phyloP scores from a whole-genome alignment of 306 rosid genomes.

The Lagenaria siceraria region DNA sequence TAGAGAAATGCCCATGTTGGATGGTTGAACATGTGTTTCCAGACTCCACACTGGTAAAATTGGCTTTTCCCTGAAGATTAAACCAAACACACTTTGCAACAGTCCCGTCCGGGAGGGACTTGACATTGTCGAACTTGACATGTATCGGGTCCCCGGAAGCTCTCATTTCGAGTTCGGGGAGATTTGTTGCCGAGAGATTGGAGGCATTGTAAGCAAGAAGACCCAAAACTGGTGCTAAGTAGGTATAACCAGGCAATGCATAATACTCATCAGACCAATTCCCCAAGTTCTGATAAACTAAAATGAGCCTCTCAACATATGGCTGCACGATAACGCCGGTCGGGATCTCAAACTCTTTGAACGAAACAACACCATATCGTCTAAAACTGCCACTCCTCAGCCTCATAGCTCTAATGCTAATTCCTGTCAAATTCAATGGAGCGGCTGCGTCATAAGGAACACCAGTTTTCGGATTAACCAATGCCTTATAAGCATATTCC shows the following conservation, averaged over 20 bases:
- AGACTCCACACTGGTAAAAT: conserved; percentile 41
- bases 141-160: conserved; percentile 35
- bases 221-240: conserved; percentile 74
- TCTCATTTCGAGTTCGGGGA: conserved; percentile 28
- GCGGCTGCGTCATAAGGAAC: conserved; percentile 25
- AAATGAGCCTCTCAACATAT: conserved; percentile 69
- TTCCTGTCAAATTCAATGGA: conserved; percentile 43
- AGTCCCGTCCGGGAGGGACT: conserved; percentile 32
- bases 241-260: conserved; percentile 43
- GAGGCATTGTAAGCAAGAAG: conserved; percentile 65
- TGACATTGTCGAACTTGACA: conserved; percentile 39
- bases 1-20: conserved; percentile 81
- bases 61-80: conserved; percentile 35
- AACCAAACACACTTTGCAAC: conserved; percentile 54
- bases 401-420: conserved; percentile 43
- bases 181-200: conserved; percentile 43
- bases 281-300: conserved; percentile 82
- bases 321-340: conserved; percentile 35
- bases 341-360: conserved; percentile 59
- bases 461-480: conserved; percentile 51
- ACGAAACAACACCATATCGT: conserved; percentile 41
- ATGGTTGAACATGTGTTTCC: conserved; percentile 39
- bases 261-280: conserved; percentile 47
- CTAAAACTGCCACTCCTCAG: conserved; percentile 78
- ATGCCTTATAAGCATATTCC: conserved; percentile 38